Base-by-base conservation (phyloP, 257 asterid genomes). In the Echium plantagineum region DNA sequence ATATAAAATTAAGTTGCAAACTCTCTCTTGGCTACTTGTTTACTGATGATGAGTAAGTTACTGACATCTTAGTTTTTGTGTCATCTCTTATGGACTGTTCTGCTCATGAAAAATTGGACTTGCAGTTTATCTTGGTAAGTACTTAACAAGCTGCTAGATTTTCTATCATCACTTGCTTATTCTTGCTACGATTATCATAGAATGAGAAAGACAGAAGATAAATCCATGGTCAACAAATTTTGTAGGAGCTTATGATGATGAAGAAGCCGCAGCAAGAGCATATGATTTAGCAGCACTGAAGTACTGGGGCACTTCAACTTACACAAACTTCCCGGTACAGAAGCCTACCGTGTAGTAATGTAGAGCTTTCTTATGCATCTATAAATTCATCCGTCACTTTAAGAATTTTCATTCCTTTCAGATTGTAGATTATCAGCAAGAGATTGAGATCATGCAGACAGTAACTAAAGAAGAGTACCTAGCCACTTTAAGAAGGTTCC, bases 241-340 rank as follows among this genome's bases (percentile, higher is more conserved):
- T 8, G 52, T 58, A 74, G 88, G 85, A 19, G 85, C 83, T 4
- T 82, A 82, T 69, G 83, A 82, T 58, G 78, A 72, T 12, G 83
- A 82, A 71, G 83, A 82, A 68, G 71, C 80, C 24, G 85, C 89
- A 38, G 83, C 83, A 59, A 71, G 81, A 60, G 80, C 85, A 17
- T 79, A 82, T 48, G 82, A 80, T 71, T 69, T 77, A 59, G 86
- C 80, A n/a, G 82, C 86, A 21, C 62, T 80, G 35, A 73, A 80
- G 61, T 80, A 83, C 31, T 80, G 84, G 90, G 82, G 86, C 3
- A 63, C 70, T 15, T 67, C 75, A 6, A 82, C 83, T 66, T 79
- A 63, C 59, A 77, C 81, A 51, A 83, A 77, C 72, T 83, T 83
- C 20, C 67, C 78, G 3, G 80, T 77, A 53, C 15, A 53, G 10